Base-by-base conservation (phyloP, 108 stramenopile species). In the Nitzschia putrida region DNA sequence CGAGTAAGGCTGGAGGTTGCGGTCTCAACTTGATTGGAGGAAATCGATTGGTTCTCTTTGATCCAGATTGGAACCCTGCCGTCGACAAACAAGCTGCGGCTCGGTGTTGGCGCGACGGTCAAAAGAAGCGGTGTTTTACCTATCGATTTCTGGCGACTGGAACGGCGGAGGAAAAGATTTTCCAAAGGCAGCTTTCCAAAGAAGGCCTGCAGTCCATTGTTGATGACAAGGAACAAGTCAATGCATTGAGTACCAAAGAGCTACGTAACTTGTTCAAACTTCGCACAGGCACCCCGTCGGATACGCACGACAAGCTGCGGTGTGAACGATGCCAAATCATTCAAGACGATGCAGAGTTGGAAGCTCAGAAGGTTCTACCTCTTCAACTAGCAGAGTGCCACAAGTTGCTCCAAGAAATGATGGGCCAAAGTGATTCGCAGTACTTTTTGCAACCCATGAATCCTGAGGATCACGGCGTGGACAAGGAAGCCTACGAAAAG, bases 141-240 rank as follows among this genome's bases (percentile, higher is more conserved):
- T 97, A 97, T 66, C 79, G 82, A 0, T 84, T 86, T 52, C 59
- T 93, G 11, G 85, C 92, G 21, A 93, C 96, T 7, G 96, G 96
- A 0, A 96, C 94, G 0, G 90, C 97, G 26, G 97, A 98, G 72
- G 98, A 99, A 77, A 99, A 99, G 66, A 96, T 98, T 49, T 97
- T 97, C 64, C 96, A 95, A 45, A 84, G 91, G 18, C 98, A 99
- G 78, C 92, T 99, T 18, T 85, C 87, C 38, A 99, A 99, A 76
- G 97, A 98, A 77, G 98, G 98, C 9, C 88, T 99, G n/a, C 97
- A 97, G 58, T 92, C 88, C 34, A 90, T 99, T 40, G 97, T 99
- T 21, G 96, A 97, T 57, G 96, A 95, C 74, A 93, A 92, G 71
- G 91, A 91, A 64, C 94, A 97, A 67, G 94, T 94, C 56, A 98